Conservation (phyloP, 768 basidiomycete genomes). For the Phanerochaete carnosa region DNA sequence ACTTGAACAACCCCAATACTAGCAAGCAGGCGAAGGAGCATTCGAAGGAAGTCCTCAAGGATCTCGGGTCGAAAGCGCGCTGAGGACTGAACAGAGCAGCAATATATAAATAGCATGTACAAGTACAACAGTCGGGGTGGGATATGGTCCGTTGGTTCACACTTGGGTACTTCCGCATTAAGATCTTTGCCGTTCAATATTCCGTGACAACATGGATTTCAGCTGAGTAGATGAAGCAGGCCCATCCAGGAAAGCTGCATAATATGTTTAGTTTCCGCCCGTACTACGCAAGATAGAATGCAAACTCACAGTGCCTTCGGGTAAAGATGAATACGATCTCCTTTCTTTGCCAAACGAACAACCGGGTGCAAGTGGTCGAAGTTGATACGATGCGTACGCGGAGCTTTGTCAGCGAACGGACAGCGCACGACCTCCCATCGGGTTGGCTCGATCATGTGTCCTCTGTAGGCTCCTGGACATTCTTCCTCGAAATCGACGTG, state of each 20-base stretch:
- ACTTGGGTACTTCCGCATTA: too few relatives aligned
- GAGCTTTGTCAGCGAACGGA: neutral
- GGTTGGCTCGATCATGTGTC: neutral
- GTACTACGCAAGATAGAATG: neutral
- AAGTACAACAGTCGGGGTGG: neutral
- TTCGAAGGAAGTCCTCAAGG: slow-evolving; percentile 14
- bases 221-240: neutral
- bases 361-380: neutral
- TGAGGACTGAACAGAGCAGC: neutral
- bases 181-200: neutral
- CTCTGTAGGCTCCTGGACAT: neutral
- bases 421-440: neutral
- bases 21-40: slow-evolving; percentile 17
- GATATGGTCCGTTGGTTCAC: too few relatives aligned
- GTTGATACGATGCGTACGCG: neutral
- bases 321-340: neutral
- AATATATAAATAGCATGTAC: neutral
- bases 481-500: slow-evolving; percentile 1
- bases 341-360: neutral
- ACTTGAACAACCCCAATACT: slow-evolving; percentile 16
- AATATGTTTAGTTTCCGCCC: neutral
- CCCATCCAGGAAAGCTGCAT: neutral
- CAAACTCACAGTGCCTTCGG: neutral
- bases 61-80: neutral
- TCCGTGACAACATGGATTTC: neutral